Evolutionary conservation across 345 rosid genomes (phyloP).

Genomic region (Brassica cretica): DNA sequence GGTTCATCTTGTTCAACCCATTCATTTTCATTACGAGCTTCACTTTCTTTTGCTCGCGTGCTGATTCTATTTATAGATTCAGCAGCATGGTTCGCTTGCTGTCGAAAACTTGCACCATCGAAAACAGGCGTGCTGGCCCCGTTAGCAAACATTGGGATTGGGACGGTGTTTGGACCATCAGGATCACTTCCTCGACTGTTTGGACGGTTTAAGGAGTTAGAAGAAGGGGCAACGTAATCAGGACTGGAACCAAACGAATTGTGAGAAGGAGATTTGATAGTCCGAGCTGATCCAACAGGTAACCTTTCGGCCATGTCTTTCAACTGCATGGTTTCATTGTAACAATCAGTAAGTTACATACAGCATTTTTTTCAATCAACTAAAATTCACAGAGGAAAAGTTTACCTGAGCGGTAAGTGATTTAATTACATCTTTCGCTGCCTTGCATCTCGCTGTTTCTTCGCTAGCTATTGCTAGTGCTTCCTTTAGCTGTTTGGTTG

Average conservation of each 20-base stretch:
- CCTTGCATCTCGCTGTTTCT: slow-evolving; percentile 94
- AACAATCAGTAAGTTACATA: slow-evolving; percentile 11
- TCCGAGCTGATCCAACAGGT: slow-evolving; percentile 61
- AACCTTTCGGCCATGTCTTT: slow-evolving; percentile 95
- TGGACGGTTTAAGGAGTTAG: slow-evolving; percentile 47
- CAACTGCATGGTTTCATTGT: slow-evolving; percentile 45
- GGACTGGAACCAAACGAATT: slow-evolving; percentile 61
- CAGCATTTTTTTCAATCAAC: not conserved
- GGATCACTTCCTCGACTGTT: slow-evolving; percentile 57
- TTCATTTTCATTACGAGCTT: slow-evolving; percentile 39
- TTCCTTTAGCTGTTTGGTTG: slow-evolving; percentile 85
- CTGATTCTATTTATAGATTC: slow-evolving; percentile 65
- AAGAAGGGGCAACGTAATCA: slow-evolving; percentile 47
- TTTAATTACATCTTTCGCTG: slow-evolving; percentile 99
- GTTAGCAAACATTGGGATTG: slow-evolving; percentile 46
- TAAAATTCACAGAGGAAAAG: not conserved
- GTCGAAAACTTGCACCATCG: slow-evolving; percentile 39
- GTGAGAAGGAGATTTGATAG: slow-evolving; percentile 55
- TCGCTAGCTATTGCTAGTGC: slow-evolving; percentile 83
- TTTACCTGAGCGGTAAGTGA: slow-evolving; percentile 95
- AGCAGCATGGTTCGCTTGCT: slow-evolving; percentile 45
- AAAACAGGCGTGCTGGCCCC: slow-evolving; percentile 53
- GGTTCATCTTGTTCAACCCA: slow-evolving; percentile 99
- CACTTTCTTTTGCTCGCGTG: slow-evolving; percentile 61
- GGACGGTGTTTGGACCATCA: slow-evolving; percentile 39